phyloP scores from a whole-genome alignment of 2,329 filamentous ascomycete genomes.

The Sclerotinia glacialis region DNA sequence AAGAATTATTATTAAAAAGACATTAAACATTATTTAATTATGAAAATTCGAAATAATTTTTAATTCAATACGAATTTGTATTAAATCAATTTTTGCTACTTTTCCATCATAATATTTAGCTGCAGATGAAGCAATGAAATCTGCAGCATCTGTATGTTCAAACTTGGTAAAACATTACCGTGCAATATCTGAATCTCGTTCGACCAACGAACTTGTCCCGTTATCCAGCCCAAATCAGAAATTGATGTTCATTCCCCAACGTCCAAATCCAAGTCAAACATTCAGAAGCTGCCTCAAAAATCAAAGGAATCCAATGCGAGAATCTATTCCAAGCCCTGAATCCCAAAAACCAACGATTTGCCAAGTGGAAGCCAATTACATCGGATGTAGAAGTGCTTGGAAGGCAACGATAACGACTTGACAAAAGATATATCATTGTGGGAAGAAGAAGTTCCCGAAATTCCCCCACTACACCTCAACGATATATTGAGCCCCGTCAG shows the following conservation, averaged over 20 bases:
- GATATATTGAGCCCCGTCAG: neutral
- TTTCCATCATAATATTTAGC: neutral
- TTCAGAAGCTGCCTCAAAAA: neutral
- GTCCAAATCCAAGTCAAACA: neutral
- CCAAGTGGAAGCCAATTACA: neutral
- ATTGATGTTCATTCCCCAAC: neutral
- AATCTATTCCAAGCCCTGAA: neutral
- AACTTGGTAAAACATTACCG: fast-evolving
- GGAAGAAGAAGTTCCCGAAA: neutral
- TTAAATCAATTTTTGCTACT: fast-evolving
- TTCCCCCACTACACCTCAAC: neutral
- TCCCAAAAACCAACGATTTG: neutral
- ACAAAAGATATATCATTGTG: neutral
- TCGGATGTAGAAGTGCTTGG: neutral
- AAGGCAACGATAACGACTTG: neutral
- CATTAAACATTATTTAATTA: too few species aligned
- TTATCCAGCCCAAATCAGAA: neutral
- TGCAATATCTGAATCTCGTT: neutral
- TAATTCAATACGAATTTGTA: too few species aligned
- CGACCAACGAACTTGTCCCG: neutral
- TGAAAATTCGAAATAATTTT: too few species aligned
- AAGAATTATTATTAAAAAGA: too few species aligned
- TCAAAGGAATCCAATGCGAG: neutral
- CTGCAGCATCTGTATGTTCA: neutral
- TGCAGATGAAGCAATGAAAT: neutral